These are phyloP conservation scores for Diplocarpon rosae DNA, from an alignment of 2,329 filamentous ascomycete genomes.

Conservation along the genomic window DNA sequence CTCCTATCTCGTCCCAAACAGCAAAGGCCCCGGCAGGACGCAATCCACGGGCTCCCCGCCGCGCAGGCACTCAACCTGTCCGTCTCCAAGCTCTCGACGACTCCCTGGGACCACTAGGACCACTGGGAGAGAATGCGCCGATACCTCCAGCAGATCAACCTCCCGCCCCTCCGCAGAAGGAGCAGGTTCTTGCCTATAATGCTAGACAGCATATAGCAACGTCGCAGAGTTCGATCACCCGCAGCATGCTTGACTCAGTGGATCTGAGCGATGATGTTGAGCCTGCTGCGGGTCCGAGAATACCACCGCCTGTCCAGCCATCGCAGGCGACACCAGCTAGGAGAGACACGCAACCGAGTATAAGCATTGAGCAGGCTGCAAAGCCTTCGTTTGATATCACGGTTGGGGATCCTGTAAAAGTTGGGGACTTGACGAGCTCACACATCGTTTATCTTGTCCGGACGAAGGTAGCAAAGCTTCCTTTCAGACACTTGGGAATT, in stretches of 20 bases:
- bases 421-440: conserved; percentile 90
- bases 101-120: conserved; percentile 67
- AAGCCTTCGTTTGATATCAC: conserved; percentile 85
- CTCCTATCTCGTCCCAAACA: conserved; percentile 9
- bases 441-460: conserved; percentile 96
- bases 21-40: conserved; percentile 24
- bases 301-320: conserved; percentile 54
- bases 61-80: conserved; percentile 63
- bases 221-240: conserved; percentile 37
- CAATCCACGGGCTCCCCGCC: conserved; percentile 34
- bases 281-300: conserved; percentile 41
- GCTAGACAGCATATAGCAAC: conserved; percentile 32
- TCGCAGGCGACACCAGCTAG: conserved; percentile 41
- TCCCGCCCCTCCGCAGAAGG: conserved; percentile 59
- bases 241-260: conserved; percentile 50
- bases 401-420: conserved; percentile 95
- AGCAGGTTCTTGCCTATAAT: conserved; percentile 50
- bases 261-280: conserved; percentile 59
- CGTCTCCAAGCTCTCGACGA: conserved; percentile 66
- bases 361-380: conserved; percentile 85
- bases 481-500: neutral
- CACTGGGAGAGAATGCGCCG: conserved; percentile 40
- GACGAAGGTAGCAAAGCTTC: conserved; percentile 56
- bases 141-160: conserved; percentile 39
- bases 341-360: conserved; percentile 57